Conservation (phyloP, 257 asterid genomes). For the Capsicum rhomboideum region DNA sequence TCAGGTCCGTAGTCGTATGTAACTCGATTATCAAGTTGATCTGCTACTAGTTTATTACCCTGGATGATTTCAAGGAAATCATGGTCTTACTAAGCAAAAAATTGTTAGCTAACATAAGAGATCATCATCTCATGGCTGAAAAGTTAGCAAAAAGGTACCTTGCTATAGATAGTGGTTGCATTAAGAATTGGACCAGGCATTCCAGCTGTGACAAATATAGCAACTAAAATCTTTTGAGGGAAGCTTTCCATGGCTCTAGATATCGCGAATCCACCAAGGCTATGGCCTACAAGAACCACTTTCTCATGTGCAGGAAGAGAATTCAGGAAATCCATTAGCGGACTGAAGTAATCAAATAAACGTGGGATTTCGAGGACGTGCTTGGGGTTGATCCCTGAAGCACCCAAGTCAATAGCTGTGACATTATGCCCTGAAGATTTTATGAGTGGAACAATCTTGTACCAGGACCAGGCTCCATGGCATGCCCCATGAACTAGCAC, state of each 20-base stretch:
- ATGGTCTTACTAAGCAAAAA: not conserved
- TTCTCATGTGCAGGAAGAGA: slow-evolving; percentile 15
- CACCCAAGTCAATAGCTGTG: slow-evolving; percentile 24
- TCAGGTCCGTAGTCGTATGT: slow-evolving; percentile 11
- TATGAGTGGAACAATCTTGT: slow-evolving; percentile 10
- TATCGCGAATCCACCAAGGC: slow-evolving; percentile 18
- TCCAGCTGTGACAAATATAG: slow-evolving; percentile 18
- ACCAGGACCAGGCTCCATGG: slow-evolving; percentile 41
- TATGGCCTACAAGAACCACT: slow-evolving; percentile 29
- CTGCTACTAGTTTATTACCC: not conserved
- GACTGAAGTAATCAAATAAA: slow-evolving; percentile 15
- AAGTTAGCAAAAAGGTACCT: slow-evolving; percentile 8
- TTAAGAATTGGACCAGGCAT: slow-evolving; percentile 21
- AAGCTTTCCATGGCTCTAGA: slow-evolving; percentile 33
- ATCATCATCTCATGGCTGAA: not conserved
- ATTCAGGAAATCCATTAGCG: slow-evolving; percentile 23
- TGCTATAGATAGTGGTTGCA: not conserved
- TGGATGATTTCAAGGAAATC: not conserved
- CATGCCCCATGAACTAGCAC: slow-evolving; percentile 30
- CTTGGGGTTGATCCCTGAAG: slow-evolving; percentile 23
- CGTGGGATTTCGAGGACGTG: slow-evolving; percentile 2
- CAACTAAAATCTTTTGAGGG: slow-evolving; percentile 12
- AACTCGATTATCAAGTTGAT: not conserved
- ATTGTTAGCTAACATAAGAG: not conserved
- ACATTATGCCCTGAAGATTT: slow-evolving; percentile 18